Evolutionary conservation across 108 stramenopile genomes (phyloP).

Genomic region (Conticribra guillardii): DNA sequence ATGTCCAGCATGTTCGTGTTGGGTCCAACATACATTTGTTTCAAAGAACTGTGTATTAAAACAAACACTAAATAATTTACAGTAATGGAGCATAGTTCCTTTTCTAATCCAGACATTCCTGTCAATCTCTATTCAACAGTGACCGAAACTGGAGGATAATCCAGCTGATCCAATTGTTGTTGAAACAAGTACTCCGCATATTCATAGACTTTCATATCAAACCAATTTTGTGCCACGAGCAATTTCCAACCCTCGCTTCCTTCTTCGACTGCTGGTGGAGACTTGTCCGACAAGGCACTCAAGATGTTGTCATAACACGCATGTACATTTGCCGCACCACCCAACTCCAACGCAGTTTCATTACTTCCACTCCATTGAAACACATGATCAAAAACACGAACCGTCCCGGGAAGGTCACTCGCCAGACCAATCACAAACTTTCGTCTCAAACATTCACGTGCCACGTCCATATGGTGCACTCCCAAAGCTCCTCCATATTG

Average conservation of each 20-base stretch:
- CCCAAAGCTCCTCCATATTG: conserved; percentile 38
- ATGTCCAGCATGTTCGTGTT: too few species aligned
- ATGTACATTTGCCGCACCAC: conserved; percentile 25
- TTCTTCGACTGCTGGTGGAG: conserved; percentile 44
- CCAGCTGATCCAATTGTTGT: conserved; percentile 27
- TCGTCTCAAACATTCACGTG: conserved; percentile 54
- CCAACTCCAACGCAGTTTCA: too few species aligned
- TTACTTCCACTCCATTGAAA: conserved; percentile 47
- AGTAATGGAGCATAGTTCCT: too few species aligned
- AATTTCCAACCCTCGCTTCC: conserved; percentile 55
- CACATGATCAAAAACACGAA: conserved; percentile 36
- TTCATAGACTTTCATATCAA: conserved; percentile 60
- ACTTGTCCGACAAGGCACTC: conserved; percentile 26
- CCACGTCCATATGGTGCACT: conserved; percentile 42
- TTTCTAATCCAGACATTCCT: too few species aligned
- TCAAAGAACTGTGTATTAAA: too few species aligned
- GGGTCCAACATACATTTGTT: too few species aligned
- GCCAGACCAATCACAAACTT: conserved; percentile 56
- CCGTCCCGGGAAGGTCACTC: conserved; percentile 40
- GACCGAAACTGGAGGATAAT: too few species aligned
- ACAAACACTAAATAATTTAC: too few species aligned
- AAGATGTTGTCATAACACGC: conserved; percentile 25
- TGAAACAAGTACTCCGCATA: conserved; percentile 54
- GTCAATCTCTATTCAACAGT: too few species aligned
- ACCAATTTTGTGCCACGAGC: conserved; percentile 53